phyloP scores from a whole-genome alignment of 352 stramenopile genomes.

The Pythium scleroteichum region DNA sequence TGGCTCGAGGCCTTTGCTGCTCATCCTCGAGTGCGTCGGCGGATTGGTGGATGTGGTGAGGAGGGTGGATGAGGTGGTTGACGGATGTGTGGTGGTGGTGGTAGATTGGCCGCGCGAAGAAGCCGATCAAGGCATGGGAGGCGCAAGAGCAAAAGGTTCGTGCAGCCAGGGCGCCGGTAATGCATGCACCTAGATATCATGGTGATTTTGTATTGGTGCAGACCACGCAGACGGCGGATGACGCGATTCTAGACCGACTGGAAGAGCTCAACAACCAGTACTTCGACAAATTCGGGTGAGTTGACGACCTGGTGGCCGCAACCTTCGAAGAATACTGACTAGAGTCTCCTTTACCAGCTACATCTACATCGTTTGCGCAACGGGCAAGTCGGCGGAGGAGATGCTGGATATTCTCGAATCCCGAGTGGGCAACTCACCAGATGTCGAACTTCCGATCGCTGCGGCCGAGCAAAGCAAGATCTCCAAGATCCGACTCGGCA shows the following conservation, averaged over 20 bases:
- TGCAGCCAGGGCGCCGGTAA: too few species aligned
- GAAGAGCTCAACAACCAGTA: constrained; percentile 69
- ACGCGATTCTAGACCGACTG: constrained; percentile 53
- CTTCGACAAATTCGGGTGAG: constrained; percentile 66
- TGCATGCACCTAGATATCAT: too few species aligned
- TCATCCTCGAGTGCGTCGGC: constrained; percentile 49
- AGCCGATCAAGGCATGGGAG: constrained; percentile 70
- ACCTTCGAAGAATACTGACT: neutral
- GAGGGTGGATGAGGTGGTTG: neutral
- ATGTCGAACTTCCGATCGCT: constrained; percentile 57
- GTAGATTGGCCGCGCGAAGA: constrained; percentile 69
- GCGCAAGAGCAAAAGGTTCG: constrained; percentile 70
- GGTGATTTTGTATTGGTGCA: too few species aligned
- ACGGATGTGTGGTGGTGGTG: neutral
- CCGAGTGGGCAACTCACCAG: constrained; percentile 42
- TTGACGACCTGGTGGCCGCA: neutral
- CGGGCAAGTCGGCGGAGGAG: constrained; percentile 70
- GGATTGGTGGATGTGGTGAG: too few species aligned
- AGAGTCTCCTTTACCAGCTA: constrained; percentile 34
- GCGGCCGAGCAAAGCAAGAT: constrained; percentile 79
- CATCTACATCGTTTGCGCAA: constrained; percentile 83
- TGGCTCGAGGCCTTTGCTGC: constrained; percentile 74
- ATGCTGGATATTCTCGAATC: constrained; percentile 75
- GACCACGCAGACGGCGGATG: constrained; percentile 54
- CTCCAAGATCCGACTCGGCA: constrained; percentile 66